Conservation (phyloP, 1,284 basidiomycete genomes). For the Tilletia caries region DNA sequence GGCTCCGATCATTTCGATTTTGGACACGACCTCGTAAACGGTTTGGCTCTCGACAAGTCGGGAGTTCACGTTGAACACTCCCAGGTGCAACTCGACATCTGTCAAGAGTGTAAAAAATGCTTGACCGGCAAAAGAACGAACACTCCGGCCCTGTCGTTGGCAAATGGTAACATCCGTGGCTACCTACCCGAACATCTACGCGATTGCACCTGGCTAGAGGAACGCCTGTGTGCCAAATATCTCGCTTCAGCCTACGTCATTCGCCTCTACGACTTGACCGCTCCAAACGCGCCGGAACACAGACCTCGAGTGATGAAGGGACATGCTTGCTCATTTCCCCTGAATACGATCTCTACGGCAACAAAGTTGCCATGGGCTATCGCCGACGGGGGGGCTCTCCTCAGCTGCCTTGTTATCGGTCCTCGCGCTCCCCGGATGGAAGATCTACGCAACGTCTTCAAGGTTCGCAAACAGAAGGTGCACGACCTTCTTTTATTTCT, state of each 20-base stretch:
- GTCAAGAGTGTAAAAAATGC: neutral
- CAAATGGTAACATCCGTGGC: neutral
- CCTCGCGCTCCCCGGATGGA: neutral
- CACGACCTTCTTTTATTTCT: neutral
- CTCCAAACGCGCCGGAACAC: neutral
- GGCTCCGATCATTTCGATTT: neutral
- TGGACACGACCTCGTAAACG: too few relatives aligned
- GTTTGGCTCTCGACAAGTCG: too few relatives aligned
- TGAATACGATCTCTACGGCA: neutral
- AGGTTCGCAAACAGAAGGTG: neutral
- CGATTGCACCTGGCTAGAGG: neutral
- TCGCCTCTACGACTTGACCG: neutral
- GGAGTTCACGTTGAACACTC: too few relatives aligned
- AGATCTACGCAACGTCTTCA: neutral
- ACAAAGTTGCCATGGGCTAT: neutral
- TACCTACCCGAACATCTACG: neutral
- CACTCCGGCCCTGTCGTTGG: neutral
- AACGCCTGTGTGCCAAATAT: neutral
- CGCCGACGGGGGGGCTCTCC: neutral
- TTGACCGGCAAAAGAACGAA: neutral
- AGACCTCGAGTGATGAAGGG: neutral
- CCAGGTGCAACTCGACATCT: neutral
- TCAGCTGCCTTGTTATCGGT: neutral
- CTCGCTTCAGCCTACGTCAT: neutral
- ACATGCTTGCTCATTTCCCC: neutral